A percentile compares a stretch with the other conserved stretches of the same genome.
These are phyloP conservation scores for Liriodendron chinense DNA, from an alignment of 164 flowering plant genomes.

Conservation along the genomic window DNA sequence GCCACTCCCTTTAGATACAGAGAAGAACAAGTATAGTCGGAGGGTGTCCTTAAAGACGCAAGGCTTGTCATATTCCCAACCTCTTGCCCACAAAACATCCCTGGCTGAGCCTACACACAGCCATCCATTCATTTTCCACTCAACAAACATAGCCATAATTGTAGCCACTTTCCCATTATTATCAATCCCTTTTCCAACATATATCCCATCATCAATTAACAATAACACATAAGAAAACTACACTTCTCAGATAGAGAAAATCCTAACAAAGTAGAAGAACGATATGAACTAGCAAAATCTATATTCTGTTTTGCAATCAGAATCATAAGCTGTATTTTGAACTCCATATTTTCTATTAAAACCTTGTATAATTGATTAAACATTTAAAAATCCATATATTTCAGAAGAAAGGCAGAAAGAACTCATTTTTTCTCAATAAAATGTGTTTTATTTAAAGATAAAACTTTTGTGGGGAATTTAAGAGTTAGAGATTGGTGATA, in stretches of 20 bases:
- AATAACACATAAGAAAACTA: not conserved
- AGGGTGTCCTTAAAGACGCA: constrained; percentile 51
- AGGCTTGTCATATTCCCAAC: constrained; percentile 63
- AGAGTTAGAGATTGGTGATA: too few relatives aligned
- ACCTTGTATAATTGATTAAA: too few relatives aligned
- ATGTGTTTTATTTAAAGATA: too few relatives aligned
- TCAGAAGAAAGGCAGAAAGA: too few relatives aligned
- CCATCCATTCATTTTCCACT: constrained; percentile 60
- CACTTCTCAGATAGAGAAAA: not conserved
- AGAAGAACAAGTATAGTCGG: constrained; percentile 52
- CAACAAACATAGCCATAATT: constrained; percentile 21
- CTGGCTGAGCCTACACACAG: constrained; percentile 98
- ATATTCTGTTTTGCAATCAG: not conserved
- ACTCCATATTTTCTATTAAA: too few relatives aligned
- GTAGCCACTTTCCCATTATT: constrained; percentile 9
- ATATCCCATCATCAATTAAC: not conserved
- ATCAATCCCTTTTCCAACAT: constrained; percentile 4
- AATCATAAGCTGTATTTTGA: too few relatives aligned
- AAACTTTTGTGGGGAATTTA: too few relatives aligned
- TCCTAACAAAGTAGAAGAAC: not conserved
- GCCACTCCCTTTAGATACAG: constrained; percentile 57
- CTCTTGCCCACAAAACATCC: constrained; percentile 80
- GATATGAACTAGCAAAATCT: too few relatives aligned
- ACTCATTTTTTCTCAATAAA: too few relatives aligned
- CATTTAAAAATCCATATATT: too few relatives aligned